Conservation (phyloP, 2,329 filamentous ascomycete species). For the Nothopassalora personata region DNA sequence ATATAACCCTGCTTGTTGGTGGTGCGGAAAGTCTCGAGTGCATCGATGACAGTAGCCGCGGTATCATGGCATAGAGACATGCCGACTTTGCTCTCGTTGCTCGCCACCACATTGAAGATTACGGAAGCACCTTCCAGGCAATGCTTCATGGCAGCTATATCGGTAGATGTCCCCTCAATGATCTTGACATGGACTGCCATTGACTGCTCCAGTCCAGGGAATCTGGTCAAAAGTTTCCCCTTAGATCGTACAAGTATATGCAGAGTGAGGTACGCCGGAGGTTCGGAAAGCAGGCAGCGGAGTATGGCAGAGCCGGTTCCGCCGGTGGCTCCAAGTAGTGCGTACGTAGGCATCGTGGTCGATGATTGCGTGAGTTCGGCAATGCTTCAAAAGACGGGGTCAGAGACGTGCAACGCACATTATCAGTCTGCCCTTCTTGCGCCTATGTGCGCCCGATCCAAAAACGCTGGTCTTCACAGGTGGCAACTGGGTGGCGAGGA, state of each 20-base stretch:
- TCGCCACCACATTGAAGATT: neutral
- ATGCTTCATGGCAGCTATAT: neutral
- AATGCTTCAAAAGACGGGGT: neutral
- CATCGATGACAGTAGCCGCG: neutral
- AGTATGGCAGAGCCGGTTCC: conserved; percentile 17
- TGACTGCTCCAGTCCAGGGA: conserved; percentile 17
- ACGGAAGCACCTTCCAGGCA: neutral
- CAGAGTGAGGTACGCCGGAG: conserved; percentile 18
- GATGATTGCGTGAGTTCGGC: neutral
- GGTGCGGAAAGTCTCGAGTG: neutral
- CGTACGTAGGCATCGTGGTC: conserved; percentile 13
- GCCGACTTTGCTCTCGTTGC: neutral
- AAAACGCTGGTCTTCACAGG: too few relatives aligned
- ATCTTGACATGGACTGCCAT: neutral
- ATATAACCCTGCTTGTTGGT: neutral
- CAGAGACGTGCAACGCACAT: neutral
- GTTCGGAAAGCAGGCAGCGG: conserved; percentile 10
- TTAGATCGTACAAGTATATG: conserved; percentile 23
- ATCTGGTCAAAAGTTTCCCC: conserved; percentile 17
- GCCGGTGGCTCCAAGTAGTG: conserved; percentile 21
- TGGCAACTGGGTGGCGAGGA: too few relatives aligned
- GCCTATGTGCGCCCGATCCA: too few relatives aligned
- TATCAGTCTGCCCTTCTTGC: neutral
- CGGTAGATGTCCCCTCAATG: neutral
- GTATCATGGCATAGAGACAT: neutral